Base-by-base conservation (phyloP, 1,284 basidiomycete genomes). In the Ustilago hordei region DNA sequence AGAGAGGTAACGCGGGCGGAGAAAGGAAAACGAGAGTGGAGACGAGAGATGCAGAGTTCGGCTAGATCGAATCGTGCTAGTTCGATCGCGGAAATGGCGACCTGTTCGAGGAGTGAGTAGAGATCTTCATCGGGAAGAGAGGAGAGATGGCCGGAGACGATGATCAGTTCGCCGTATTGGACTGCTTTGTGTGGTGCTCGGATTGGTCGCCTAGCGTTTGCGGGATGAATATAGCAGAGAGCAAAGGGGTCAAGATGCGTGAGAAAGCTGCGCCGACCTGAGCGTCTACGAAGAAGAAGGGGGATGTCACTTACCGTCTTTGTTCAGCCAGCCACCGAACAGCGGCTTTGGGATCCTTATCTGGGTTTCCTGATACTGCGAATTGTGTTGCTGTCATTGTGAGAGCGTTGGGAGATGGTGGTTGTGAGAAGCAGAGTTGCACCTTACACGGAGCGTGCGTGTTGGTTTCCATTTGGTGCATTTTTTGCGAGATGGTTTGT, bases 91-190 rank as follows among this genome's bases (percentile, higher is more conserved):
- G 96, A 94, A 43, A 95, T 88, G 4, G 91, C 91, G 1, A 98
- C 88, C 84, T 98, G 95, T 85, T 98, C 96, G 15, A 95, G 87
- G 71, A 95, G 91, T 2, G 91, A 89, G 94, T 94, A 97, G 8
- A 84, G 82, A 71, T 82, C 75, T 50, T 78, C 78, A 23, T 69
- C 63, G 28, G 69, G 19, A 6, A 78, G 23, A 17, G 69, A 76
- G 89, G 93, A 95, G 12, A 87, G 69, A 7, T 72, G 61, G 15
- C 83, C 75, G 5, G 73, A 88, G 23, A 83, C 81, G 48, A 95
- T 88, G 1, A 94, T 85, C 0, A 87, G 75, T 6, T 89, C 78
- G 1, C 92, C 93, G 41, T 90, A 88, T 58, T 91, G 88, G 19
- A 94, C 90, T 0, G 90, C 89, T 64, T 93, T 90, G 79, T 92